Base-by-base conservation (phyloP, 208 protist genomes). In the Trypanosoma avium region DNA sequence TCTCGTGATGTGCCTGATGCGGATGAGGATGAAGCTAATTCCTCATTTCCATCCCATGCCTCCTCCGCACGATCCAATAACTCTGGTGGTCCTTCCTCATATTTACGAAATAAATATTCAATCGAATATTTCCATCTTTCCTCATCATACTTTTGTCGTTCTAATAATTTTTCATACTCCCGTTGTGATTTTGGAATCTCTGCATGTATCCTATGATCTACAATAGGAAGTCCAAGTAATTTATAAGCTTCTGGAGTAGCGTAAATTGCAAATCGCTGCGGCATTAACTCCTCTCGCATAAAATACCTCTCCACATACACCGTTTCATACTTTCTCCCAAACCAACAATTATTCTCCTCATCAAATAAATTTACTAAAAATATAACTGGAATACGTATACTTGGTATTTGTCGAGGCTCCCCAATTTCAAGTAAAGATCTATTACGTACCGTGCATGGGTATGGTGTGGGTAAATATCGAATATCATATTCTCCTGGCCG, bases 81-180 rank as follows among this genome's bases (percentile, higher is more conserved):
- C 74, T 94, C 85, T 32, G 87, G 85, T 9, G 90, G 90, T 17
- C 85, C 88, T 4, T 55, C 77, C 61, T 86, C 84, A 69, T 96
- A 93, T 55, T 86, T 80, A n/a, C 88, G 80, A 48, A 94, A 96
- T 17, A 96, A 73, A 49, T 92, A 94, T 60, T 96, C 90, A 19
- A 96, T 91, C 1, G 85, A 75, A 77, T 94, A 96, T 68, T 87
- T 88, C 88, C 90, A 96, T 27, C 82, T 65, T 80, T 96, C 87
- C 73, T 96, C 90, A 29, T 83, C 75, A 68, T 90, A 96, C 61
- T 75, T 82, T 67, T 96, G 87, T 73, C 92, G 89, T 60, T 89
- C 84, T 33, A 94, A 36, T 26, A 96, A 42, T 60, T 93, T 92
- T 62, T 82, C 73, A 75, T 94, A 93, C 38, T 89, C 87, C 45